These are phyloP conservation scores for Thozetella sp. DNA, from an alignment of 495 filamentous ascomycete genomes.

Conservation along the genomic window DNA sequence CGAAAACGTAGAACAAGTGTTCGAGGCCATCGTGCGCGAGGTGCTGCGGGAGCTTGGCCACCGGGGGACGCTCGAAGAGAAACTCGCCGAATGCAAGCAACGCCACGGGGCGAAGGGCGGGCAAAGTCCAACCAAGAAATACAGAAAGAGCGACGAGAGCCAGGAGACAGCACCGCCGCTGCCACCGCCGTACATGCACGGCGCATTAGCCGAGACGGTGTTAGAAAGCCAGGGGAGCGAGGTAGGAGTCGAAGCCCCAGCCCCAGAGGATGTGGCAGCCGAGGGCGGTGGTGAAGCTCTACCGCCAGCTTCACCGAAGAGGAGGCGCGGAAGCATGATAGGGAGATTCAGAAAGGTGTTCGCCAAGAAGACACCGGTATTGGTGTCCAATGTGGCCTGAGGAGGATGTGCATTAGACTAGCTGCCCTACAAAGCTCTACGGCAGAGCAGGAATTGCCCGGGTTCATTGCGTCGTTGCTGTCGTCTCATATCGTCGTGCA, in stretches of 20 bases:
- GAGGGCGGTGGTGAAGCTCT: no score
- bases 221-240: not conserved
- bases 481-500: not conserved
- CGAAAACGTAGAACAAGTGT: constrained; percentile 22
- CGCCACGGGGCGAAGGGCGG: not conserved
- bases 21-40: constrained; percentile 20
- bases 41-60: constrained; percentile 15
- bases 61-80: not conserved
- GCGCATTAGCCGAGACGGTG: not conserved
- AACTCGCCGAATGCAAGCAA: not conserved
- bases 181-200: not conserved
- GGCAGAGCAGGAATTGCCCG: no score
- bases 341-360: constrained; percentile 17
- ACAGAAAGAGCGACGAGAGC: no score
- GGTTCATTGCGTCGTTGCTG: not conserved
- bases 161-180: not conserved
- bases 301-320: not conserved
- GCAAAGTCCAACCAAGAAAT: not conserved
- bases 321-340: constrained; percentile 12
- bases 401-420: no score
- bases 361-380: constrained; percentile 7
- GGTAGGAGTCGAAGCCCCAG: not conserved
- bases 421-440: not conserved
- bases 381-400: constrained; percentile 10
- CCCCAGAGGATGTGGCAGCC: not conserved